phyloP scores from a whole-genome alignment of 2,329 filamentous ascomycete species.

The Hirsutella rhossiliensis region DNA sequence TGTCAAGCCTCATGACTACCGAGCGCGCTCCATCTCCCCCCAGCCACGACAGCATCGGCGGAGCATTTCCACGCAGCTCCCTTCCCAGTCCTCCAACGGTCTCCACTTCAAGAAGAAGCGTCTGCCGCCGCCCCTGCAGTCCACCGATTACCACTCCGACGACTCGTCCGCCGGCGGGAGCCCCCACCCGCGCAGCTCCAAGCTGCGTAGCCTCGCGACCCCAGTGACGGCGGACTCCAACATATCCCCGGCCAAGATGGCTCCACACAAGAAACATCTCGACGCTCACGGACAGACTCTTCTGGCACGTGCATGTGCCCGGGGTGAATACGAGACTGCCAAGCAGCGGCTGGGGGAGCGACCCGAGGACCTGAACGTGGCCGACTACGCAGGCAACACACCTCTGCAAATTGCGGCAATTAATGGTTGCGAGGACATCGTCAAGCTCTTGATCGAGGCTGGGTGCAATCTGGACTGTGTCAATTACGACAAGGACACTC shows the following conservation, averaged over 20 bases:
- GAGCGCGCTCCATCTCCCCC: slow-evolving; percentile 45
- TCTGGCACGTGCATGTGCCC: slow-evolving; percentile 79
- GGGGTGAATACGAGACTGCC: slow-evolving; percentile 68
- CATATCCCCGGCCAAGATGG: slow-evolving; percentile 56
- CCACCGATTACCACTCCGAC: slow-evolving; percentile 56
- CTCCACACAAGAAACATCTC: slow-evolving; percentile 70
- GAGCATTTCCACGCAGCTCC: slow-evolving; percentile 52
- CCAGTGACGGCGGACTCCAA: slow-evolving; percentile 45
- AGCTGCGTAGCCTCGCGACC: slow-evolving; percentile 42
- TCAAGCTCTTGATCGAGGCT: slow-evolving; percentile 72
- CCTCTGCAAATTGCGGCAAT: slow-evolving; percentile 88
- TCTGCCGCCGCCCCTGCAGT: slow-evolving; percentile 46
- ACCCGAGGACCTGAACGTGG: slow-evolving; percentile 76
- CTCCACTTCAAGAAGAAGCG: slow-evolving; percentile 49
- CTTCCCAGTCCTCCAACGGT: slow-evolving; percentile 41
- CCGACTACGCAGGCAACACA: slow-evolving; percentile 93
- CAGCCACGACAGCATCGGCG: slow-evolving; percentile 46
- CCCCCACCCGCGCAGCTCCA: slow-evolving; percentile 46
- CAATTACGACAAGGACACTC: slow-evolving; percentile 79
- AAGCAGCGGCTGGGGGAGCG: slow-evolving; percentile 65
- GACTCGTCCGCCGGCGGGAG: slow-evolving; percentile 51
- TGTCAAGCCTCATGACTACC: slow-evolving; percentile 20
- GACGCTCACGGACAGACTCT: slow-evolving; percentile 89
- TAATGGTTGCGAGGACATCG: slow-evolving; percentile 76
- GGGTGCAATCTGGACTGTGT: slow-evolving; percentile 74